phyloP scores from a whole-genome alignment of 2,329 filamentous ascomycete species.

The Ciborinia camelliae region DNA sequence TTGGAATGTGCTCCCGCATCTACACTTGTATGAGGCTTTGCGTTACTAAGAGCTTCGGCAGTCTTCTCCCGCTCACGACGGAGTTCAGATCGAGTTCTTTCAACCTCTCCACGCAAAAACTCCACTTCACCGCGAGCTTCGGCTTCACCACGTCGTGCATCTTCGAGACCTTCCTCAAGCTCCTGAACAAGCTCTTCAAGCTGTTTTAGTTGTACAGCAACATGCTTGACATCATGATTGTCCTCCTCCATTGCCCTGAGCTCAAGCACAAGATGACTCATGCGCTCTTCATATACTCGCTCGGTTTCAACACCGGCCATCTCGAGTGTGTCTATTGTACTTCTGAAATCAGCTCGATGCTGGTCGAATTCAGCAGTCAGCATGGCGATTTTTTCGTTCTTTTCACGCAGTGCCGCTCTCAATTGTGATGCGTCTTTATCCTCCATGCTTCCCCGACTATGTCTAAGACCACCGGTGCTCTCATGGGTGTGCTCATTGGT shows the following conservation, averaged over 20 bases:
- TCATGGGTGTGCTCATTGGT: slow-evolving; percentile 49
- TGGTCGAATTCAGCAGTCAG: slow-evolving; percentile 92
- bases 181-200: slow-evolving; percentile 95
- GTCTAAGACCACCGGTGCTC: slow-evolving; percentile 43
- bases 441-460: slow-evolving; percentile 50
- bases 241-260: slow-evolving; percentile 77
- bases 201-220: slow-evolving; percentile 89
- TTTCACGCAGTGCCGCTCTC: slow-evolving; percentile 80
- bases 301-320: slow-evolving; percentile 94
- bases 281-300: slow-evolving; percentile 90
- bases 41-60: slow-evolving; percentile 55
- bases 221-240: slow-evolving; percentile 84
- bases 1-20: slow-evolving; percentile 55
- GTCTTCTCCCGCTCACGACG: slow-evolving; percentile 84
- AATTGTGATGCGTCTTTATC: slow-evolving; percentile 75
- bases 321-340: slow-evolving; percentile 94
- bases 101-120: slow-evolving; percentile 90
- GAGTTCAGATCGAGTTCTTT: slow-evolving; percentile 83
- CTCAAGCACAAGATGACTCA: slow-evolving; percentile 81
- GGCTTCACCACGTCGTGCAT: slow-evolving; percentile 88
- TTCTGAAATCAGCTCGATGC: slow-evolving; percentile 91
- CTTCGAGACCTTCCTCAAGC: slow-evolving; percentile 92
- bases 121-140: slow-evolving; percentile 95
- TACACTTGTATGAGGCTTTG: slow-evolving; percentile 32
- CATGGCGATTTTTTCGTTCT: slow-evolving; percentile 93